Evolutionary conservation across 2,329 filamentous ascomycete genomes (phyloP), one percentile per base, ranked within the genome.

Genomic region (Raffaelea albimanens): DNA sequence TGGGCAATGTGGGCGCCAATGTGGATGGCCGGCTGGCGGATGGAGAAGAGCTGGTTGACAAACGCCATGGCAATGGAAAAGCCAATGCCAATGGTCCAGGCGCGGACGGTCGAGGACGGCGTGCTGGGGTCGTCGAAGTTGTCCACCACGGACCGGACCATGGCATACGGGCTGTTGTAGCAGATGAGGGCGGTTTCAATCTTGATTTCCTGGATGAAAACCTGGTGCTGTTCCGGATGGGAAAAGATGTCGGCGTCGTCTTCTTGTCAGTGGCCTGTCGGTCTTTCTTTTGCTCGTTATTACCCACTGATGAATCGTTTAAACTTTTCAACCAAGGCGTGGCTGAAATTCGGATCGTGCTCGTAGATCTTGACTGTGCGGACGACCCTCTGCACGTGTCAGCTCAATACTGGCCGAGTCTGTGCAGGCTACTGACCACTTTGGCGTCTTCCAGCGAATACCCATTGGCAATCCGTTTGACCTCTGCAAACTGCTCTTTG

Each of bases 41-140:
- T 71, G 44, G 72, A 73, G 59, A 80, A 78, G 48, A 80, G 68
- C 63, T 76, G 72, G 55, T 80, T 80, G 56, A 71, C 65, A 49
- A 73, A 73, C 40, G 70, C 67, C 31, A 76, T 62, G 21, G 73
- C 52, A 23, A 68, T 61, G 10, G 71, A 67, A 50, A 77, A 78
- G 39, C 67, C 52, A 16, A 75, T 57, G n/a, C 75, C 75, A 25
- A 79, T 73, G n/a, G 61, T 56, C 73, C 74, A 78, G 47, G 70
- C 70, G 13, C 75, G 71, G 44, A 79, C 67, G 1, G 76, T 80
- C 18, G 74, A 76, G 48, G 67, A 71, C 4, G 73, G 75, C 4
- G 66, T 62, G 4, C 53, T 59, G 2, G 68, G 64, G 46, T 76
- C 69, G 56, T 80, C 76, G 45, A 74, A 72, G 55, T 78, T 77